A percentile compares a stretch with the other conserved stretches of the same genome.
phyloP scores from a whole-genome alignment of 805 yeast genomes.

The Candida stauntonica region DNA sequence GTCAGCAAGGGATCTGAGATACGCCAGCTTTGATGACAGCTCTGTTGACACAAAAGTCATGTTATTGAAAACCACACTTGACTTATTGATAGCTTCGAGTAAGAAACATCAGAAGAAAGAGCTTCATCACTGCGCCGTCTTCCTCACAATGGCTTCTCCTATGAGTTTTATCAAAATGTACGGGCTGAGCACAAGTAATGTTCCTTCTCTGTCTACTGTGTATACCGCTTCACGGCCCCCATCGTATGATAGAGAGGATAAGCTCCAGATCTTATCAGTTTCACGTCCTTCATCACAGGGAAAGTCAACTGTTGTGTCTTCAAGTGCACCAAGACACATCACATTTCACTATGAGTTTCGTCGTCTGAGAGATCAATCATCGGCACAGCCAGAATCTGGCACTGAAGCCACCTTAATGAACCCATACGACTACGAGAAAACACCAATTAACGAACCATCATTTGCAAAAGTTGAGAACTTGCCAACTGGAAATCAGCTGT shows the following conservation, averaged over 20 bases:
- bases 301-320: not conserved
- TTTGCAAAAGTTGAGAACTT: slow-evolving; percentile 12
- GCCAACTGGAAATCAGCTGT: slow-evolving; percentile 8
- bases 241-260: not conserved
- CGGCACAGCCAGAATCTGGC: too few relatives aligned
- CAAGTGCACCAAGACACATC: not conserved
- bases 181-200: not conserved
- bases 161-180: not conserved
- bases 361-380: not conserved
- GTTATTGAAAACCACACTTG: too few relatives aligned
- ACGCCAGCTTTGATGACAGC: too few relatives aligned
- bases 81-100: too few relatives aligned
- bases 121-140: too few relatives aligned
- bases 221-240: not conserved
- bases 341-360: not conserved
- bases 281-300: not conserved
- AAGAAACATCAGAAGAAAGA: too few relatives aligned
- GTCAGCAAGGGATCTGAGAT: too few relatives aligned
- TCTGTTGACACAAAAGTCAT: too few relatives aligned
- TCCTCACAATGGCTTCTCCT: not conserved
- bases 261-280: not conserved
- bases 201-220: not conserved
- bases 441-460: slow-evolving; percentile 2
- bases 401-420: too few relatives aligned
- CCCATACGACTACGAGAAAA: not conserved